Evolutionary conservation across 768 basidiomycete genomes (phyloP).

Genomic region (Hygrocybe punicea): DNA sequence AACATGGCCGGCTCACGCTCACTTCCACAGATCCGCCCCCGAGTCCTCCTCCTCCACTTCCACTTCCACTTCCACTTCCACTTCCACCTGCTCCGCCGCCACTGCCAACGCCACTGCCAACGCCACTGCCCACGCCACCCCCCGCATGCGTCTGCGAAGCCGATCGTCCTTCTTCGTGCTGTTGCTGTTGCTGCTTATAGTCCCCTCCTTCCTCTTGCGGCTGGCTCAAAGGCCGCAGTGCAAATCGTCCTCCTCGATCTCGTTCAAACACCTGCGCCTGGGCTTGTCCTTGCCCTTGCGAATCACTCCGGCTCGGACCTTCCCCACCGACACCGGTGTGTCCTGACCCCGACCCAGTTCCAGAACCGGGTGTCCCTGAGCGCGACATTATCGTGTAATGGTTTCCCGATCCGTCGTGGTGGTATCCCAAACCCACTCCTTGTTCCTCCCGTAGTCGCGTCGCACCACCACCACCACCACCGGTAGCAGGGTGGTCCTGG

Average conservation of each 20-base stretch:
- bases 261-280: too few species aligned
- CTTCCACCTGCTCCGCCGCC: neutral
- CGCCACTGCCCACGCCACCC: slow-evolving; percentile 28
- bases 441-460: too few species aligned
- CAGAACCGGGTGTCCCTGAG: slow-evolving; percentile 58
- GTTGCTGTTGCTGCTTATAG: too few species aligned
- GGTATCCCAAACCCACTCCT: too few species aligned
- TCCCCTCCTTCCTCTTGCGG: slow-evolving; percentile 33
- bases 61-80: too few species aligned
- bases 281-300: slow-evolving; percentile 37
- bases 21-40: slow-evolving; percentile 20
- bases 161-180: slow-evolving; percentile 51
- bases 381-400: slow-evolving; percentile 44
- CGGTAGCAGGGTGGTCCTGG: slow-evolving; percentile 33
- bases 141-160: slow-evolving; percentile 10
- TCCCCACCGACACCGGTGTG: slow-evolving; percentile 13
- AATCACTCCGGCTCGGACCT: too few species aligned
- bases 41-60: slow-evolving; percentile 4
- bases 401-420: too few species aligned
- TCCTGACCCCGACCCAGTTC: slow-evolving; percentile 47
- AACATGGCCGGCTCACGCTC: slow-evolving; percentile 40
- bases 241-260: slow-evolving; percentile 53
- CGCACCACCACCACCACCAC: too few species aligned
- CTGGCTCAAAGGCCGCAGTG: slow-evolving; percentile 50
- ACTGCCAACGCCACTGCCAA: slow-evolving; percentile 33